phyloP scores from a whole-genome alignment of 108 stramenopile species.

The Mayamaea pseudoterrestris region DNA sequence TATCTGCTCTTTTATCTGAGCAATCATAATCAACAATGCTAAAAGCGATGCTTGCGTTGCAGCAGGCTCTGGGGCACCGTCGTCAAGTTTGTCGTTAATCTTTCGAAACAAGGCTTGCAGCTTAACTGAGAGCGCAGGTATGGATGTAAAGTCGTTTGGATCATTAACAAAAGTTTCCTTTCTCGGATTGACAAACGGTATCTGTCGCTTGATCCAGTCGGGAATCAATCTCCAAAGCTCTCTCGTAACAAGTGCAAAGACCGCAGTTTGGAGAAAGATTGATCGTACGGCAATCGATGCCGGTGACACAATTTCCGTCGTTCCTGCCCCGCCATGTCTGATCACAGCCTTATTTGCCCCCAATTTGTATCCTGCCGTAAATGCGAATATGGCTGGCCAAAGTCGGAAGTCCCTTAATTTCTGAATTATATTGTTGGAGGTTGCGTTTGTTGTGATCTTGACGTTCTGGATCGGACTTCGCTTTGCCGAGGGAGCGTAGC shows the following conservation, averaged over 20 bases:
- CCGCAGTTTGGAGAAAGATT: not conserved
- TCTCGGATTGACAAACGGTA: conserved; percentile 5
- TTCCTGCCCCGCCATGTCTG: no score
- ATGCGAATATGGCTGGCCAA: no score
- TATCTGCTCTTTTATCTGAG: conserved; percentile 12
- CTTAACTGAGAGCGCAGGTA: not conserved
- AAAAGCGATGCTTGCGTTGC: conserved; percentile 14
- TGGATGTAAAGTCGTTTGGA: conserved; percentile 5
- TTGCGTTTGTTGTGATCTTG: no score
- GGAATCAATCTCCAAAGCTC: conserved; percentile 31
- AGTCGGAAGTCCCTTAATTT: no score
- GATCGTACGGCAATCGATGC: no score
- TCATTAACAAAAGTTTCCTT: conserved; percentile 10
- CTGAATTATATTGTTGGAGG: no score
- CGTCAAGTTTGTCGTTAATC: conserved; percentile 5
- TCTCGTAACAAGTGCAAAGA: conserved; percentile 8
- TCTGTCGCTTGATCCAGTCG: conserved; percentile 16
- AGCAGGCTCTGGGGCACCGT: not conserved
- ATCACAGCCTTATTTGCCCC: no score
- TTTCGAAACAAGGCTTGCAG: conserved; percentile 6
- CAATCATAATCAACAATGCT: conserved; percentile 13
- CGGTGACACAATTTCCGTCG: no score
- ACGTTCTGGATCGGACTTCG: no score
- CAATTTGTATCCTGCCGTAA: no score
- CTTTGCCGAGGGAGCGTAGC: no score